Conservation (phyloP, 345 rosid genomes). For the Theobroma cacao region DNA sequence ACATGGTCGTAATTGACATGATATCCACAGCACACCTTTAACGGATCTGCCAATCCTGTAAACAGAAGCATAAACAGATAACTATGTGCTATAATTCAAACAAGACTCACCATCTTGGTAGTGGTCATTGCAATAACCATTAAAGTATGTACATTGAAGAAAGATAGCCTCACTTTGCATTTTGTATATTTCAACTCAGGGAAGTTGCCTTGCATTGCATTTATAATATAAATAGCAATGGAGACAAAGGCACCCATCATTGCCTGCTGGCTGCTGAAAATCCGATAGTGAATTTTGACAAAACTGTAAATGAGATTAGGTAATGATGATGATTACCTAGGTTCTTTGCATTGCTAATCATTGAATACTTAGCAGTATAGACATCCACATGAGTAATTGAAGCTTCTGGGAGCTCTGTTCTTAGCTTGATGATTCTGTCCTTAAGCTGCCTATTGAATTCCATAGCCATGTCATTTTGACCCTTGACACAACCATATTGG, state of each 20-base stretch:
- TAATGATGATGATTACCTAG: constrained; percentile 43
- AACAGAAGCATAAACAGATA: neutral
- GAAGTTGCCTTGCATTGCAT: neutral
- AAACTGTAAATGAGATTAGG: neutral
- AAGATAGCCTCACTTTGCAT: neutral
- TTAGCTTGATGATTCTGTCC: constrained; percentile 51
- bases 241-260: neutral
- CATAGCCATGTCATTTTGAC: constrained; percentile 76
- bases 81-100: neutral
- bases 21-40: constrained; percentile 65
- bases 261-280: neutral
- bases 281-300: neutral
- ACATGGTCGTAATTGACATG: constrained; percentile 54
- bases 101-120: neutral
- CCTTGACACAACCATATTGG: constrained; percentile 67
- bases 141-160: neutral
- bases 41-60: constrained; percentile 56
- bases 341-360: constrained; percentile 62
- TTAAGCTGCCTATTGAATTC: constrained; percentile 77
- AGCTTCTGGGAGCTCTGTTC: constrained; percentile 69
- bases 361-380: constrained; percentile 66
- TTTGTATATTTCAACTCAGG: neutral
- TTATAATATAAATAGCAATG: neutral
- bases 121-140: neutral
- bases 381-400: constrained; percentile 80